Base-by-base conservation (phyloP, 2,329 filamentous ascomycete genomes). In the Epichloe typhina region DNA sequence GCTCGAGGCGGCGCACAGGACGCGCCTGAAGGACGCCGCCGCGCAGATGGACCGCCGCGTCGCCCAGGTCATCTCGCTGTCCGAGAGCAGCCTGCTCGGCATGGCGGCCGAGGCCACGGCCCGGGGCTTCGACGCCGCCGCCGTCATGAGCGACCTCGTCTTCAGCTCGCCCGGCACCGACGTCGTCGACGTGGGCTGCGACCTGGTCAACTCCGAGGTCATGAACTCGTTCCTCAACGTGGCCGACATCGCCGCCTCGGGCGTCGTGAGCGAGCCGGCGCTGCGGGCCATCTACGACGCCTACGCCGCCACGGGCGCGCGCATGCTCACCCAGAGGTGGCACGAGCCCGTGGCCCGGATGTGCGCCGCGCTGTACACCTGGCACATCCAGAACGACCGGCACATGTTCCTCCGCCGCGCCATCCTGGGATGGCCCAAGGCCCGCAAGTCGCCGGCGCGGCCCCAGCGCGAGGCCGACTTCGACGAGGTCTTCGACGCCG, bases 351-450 rank as follows among this genome's bases (percentile, higher is more conserved):
- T 60, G 5, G 62, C 61, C 21, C 57, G 59, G 40, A 64, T 64
- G 62, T 62, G 60, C 38, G 57, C 61, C 9, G 59, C 59, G 2
- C 48, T 64, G 8, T 64, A 64, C 38, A 61, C 60, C 12, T 64
- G 62, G 62, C 62, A 64, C 43, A 64, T 64, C 2, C 59, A 62
- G 8, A 64, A 64, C 26, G 62, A 64, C 49, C 54, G 62, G 4
- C 62, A 64, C n/a, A 53, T 63, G 54, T 64, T 63, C 51, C 53
- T 64, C 23, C 62, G 62, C 3, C 62, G 62, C 17, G 62, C 62
- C 0, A 5, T 64, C 0, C 35, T 64, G 11, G 62, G 62, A 13
- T 64, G 61, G 59, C 45, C 51, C 7, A 64, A 61, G 49, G 60
- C 62, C 1, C 57, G 62, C 2, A 63, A 63, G 46, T 49, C 54